Conservation (phyloP, 2,329 filamentous ascomycete genomes). For the Cytospora chrysosperma region DNA sequence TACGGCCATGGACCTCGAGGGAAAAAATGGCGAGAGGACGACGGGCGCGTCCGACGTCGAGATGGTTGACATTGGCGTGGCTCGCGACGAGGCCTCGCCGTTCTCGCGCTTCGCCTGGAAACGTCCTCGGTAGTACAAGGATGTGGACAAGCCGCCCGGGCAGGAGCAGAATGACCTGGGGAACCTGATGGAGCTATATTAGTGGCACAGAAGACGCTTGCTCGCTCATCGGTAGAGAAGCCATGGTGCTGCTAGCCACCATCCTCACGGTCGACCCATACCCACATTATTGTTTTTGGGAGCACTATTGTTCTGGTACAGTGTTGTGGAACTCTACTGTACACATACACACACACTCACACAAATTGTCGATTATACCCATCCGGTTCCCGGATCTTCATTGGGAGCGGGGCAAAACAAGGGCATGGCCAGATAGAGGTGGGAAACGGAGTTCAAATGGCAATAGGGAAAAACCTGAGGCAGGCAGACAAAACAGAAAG, state of each 20-base stretch:
- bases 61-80: conserved; percentile 1
- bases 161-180: neutral
- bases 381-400: neutral
- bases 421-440: neutral
- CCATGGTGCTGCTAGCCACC: neutral
- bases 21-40: neutral
- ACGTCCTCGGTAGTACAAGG: neutral
- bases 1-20: neutral
- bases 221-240: neutral
- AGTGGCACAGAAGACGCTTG: neutral
- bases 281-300: neutral
- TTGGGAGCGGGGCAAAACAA: neutral
- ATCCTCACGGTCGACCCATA: neutral
- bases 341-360: too few species aligned
- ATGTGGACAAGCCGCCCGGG: neutral
- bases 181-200: neutral
- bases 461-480: neutral
- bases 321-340: neutral
- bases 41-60: neutral
- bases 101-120: conserved; percentile 1
- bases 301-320: neutral
- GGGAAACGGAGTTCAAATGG: neutral
- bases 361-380: neutral
- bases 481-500: too few species aligned
- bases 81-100: neutral